These are phyloP conservation scores for Botryotinia narcissicola DNA, from an alignment of 2,329 filamentous ascomycete genomes.

Conservation along the genomic window DNA sequence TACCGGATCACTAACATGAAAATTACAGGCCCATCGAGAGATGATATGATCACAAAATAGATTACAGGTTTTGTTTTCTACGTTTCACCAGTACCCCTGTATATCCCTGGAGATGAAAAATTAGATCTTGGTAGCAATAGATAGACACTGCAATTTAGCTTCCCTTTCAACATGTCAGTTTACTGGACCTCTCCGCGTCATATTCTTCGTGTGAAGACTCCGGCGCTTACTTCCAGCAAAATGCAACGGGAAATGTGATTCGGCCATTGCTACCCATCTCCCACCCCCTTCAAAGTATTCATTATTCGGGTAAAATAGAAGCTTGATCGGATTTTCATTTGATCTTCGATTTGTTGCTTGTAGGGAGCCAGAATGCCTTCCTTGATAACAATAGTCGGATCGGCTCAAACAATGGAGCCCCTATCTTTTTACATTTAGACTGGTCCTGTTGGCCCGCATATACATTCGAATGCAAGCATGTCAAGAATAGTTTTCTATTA, in stretches of 20 bases:
- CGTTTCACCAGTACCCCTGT: not conserved
- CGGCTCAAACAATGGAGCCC: too few species aligned
- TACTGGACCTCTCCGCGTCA: not conserved
- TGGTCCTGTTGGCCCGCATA: too few species aligned
- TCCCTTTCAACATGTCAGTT: not conserved
- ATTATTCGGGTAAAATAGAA: not conserved
- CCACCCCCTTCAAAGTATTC: not conserved
- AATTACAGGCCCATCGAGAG: slow-evolving; percentile 14
- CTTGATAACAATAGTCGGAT: not conserved
- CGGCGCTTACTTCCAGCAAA: not conserved
- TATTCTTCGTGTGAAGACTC: not conserved
- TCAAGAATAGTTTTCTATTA: too few species aligned
- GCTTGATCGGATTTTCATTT: not conserved
- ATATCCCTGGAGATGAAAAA: not conserved
- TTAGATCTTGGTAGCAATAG: slow-evolving; percentile 9
- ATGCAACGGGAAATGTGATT: not conserved
- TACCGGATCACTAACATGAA: not conserved
- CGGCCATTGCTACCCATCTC: not conserved
- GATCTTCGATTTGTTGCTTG: not conserved
- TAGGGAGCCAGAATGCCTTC: not conserved
- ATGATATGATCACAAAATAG: slow-evolving; percentile 21
- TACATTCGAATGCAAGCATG: too few species aligned
- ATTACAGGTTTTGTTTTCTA: not conserved
- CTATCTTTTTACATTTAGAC: too few species aligned
- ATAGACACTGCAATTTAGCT: not conserved